A percentile compares a stretch with the other conserved stretches of the same genome.
phyloP scores from a whole-genome alignment of 371 early-diverging fungal species.

The Aphelidium insulamus region DNA sequence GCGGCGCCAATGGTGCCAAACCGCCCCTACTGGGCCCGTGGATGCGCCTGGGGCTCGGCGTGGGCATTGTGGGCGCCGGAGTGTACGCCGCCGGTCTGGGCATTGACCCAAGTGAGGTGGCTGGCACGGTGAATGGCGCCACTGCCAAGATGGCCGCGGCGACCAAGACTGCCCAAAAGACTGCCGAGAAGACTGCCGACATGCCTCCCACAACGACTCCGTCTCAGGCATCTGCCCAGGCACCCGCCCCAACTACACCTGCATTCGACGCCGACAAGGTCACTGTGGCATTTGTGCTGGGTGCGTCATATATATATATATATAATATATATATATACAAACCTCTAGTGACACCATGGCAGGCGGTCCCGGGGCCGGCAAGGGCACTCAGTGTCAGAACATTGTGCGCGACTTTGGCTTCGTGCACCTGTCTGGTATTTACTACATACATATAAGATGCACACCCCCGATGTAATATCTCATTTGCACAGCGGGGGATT shows the following conservation, averaged over 20 bases:
- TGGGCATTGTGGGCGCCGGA: no score
- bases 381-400: conserved; percentile 81
- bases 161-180: conserved; percentile 2
- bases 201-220: conserved; percentile 2
- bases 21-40: no score
- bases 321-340: neutral
- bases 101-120: no score
- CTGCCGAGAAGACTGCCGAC: conserved; percentile 3
- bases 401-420: conserved; percentile 75
- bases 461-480: neutral
- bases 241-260: conserved; percentile 5
- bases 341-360: neutral
- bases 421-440: conserved; percentile 69
- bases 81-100: no score
- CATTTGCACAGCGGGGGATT: conserved; percentile 53
- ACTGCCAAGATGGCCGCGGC: conserved; percentile 5
- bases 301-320: neutral
- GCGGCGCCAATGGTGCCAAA: no score
- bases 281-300: conserved; percentile 52
- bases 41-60: no score
- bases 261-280: conserved; percentile 19
- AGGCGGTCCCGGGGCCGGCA: conserved; percentile 73
- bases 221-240: conserved; percentile 1
- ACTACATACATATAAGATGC: neutral
- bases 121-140: no score